Conservation (phyloP, 164 flowering plant genomes). For the Magnolia kwangsiensis region DNA sequence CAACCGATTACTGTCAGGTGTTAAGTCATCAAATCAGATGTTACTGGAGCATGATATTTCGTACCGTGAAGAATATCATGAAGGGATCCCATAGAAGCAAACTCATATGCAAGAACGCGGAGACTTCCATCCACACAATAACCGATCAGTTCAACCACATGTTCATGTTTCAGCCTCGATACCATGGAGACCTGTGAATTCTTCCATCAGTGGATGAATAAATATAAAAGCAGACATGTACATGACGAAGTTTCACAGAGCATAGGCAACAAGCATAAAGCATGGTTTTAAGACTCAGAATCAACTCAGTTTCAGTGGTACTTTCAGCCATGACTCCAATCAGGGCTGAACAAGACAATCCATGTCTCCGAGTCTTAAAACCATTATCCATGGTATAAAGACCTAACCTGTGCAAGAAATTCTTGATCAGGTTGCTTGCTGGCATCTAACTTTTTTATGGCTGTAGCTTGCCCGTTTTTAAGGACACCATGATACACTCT, state of each 20-base stretch:
- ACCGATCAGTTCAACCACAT: slow-evolving; percentile 73
- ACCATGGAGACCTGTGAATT: slow-evolving; percentile 75
- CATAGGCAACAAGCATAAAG: background rate
- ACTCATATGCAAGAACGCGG: slow-evolving; percentile 81
- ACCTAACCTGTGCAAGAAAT: slow-evolving; percentile 76
- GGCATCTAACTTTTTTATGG: slow-evolving; percentile 83
- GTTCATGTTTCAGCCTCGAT: slow-evolving; percentile 77
- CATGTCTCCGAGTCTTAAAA: no score
- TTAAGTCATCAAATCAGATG: background rate
- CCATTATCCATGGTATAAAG: background rate
- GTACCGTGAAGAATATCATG: slow-evolving; percentile 90
- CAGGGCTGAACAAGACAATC: no score
- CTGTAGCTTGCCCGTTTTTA: slow-evolving; percentile 61
- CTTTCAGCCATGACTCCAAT: no score
- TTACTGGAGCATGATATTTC: background rate
- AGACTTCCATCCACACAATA: slow-evolving; percentile 78
- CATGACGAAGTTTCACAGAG: background rate
- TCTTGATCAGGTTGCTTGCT: slow-evolving; percentile 92
- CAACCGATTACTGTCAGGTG: background rate
- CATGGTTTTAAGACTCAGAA: no score
- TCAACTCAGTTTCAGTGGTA: no score
- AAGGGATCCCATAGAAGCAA: slow-evolving; percentile 87
- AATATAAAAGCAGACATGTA: background rate
- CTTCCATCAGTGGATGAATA: slow-evolving; percentile 5
- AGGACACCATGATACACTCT: slow-evolving; percentile 80